Evolutionary conservation across 148 eudicot species (phyloP), one percentile per base, ranked within the genome.

Genomic region (Beta vulgaris): DNA sequence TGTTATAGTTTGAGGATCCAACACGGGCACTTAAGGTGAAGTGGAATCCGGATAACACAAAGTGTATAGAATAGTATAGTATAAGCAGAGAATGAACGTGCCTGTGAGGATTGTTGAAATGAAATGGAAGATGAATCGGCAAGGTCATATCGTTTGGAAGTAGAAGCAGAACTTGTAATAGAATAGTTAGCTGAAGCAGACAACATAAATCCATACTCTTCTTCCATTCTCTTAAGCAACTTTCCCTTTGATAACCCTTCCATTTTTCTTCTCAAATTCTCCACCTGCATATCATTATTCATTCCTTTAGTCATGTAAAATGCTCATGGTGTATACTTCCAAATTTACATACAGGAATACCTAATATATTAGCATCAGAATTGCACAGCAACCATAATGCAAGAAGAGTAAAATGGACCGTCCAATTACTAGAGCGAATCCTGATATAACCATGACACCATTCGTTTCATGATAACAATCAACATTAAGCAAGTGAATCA

Each of bases 231-330:
- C 77, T 89, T 82, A 37, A 88, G 61, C 77, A 89, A 77, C 73
- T 77, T 87, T 19, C 91, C 94, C 79, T 84, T 91, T 29, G 98
- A 89, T 19, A 93, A 43, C 49, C 92, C 82, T 72, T 91, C 93
- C 91, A 91, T 85, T 73, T 91, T 93, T 84, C 79, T 82, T 79
- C 85, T 87, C 80, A 89, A 75, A 19, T 35, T 66, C 82, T 91
- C 91, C 73, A 90, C 87, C 95, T 90, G 84, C 77, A 77, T 26
- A 55, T 28, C 21, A 54, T 11, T 18, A 39, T 66, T 66, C 49
- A 39, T 16, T 9, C 74, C 70, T 60, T n/a, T 10, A 16, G 10
- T 28, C 21, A 79, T 67, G 23, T 36, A 29, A 15, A 72, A 39
- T 40, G 40, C 51, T 43, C 74, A 76, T 57, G n/a, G n/a, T n/a